Percentiles rank a stretch among this genome's conserved stretches.
phyloP scores from a whole-genome alignment of 164 flowering plant genomes.

The Magnolia sinica region DNA sequence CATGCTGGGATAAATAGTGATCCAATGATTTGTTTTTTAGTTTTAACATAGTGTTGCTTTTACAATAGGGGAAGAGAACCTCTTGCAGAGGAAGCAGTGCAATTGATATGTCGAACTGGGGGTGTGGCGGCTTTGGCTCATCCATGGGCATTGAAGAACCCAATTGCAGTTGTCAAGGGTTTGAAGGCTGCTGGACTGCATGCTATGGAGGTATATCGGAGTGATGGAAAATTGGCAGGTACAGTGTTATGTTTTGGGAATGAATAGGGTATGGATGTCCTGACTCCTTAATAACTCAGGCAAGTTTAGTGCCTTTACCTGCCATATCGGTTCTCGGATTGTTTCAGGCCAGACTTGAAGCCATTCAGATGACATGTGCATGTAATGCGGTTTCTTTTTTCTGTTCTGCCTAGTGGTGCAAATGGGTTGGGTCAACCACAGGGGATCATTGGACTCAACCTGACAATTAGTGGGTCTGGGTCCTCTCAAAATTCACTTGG shows the following conservation, averaged over 20 bases:
- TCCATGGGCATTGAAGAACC: constrained; percentile 93
- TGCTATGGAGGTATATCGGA: constrained; percentile 83
- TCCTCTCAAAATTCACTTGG: too few species aligned
- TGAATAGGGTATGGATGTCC: too few species aligned
- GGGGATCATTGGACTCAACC: too few species aligned
- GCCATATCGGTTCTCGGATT: not conserved
- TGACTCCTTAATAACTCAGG: too few species aligned
- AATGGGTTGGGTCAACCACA: too few species aligned
- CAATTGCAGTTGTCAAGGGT: constrained; percentile 48
- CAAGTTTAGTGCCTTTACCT: not conserved
- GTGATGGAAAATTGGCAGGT: constrained; percentile 89
- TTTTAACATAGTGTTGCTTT: constrained; percentile 24
- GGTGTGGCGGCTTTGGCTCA: constrained; percentile 83
- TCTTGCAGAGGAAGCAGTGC: constrained; percentile 66
- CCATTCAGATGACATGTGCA: too few species aligned
- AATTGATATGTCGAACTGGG: constrained; percentile 67
- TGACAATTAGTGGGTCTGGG: too few species aligned
- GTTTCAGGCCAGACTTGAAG: not conserved
- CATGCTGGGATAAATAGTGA: constrained; percentile 26
- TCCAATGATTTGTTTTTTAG: not conserved
- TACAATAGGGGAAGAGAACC: constrained; percentile 79
- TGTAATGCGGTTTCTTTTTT: too few species aligned
- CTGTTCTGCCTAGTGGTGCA: too few species aligned
- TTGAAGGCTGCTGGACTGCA: constrained; percentile 86
- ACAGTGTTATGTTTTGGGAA: not conserved